A percentile compares a stretch with the other conserved stretches of the same genome.
These are phyloP conservation scores for Wickerhamiella occidentalis DNA, from an alignment of 805 yeast genomes.

Conservation along the genomic window DNA sequence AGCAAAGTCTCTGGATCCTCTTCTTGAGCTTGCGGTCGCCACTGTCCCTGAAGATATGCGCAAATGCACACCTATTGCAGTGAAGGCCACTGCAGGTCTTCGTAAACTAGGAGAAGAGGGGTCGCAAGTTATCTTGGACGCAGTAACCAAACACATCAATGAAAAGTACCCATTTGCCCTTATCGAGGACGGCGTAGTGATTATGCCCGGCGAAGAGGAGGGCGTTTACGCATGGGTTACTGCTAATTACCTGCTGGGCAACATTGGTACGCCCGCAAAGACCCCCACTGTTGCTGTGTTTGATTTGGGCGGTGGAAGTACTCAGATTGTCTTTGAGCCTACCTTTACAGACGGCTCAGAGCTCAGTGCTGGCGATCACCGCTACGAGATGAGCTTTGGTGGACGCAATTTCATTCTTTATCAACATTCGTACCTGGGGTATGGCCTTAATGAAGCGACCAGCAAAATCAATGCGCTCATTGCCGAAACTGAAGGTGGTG, in stretches of 20 bases:
- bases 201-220: conserved; percentile 94
- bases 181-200: conserved; percentile 73
- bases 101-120: conserved; percentile 71
- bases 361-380: conserved; percentile 80
- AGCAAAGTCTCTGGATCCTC: conserved; percentile 77
- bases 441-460: conserved; percentile 91
- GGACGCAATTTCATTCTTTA: conserved; percentile 67
- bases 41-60: conserved; percentile 63
- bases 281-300: conserved; percentile 90
- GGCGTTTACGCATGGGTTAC: conserved; percentile 99
- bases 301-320: conserved; percentile 97
- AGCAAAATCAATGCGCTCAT: conserved; percentile 61
- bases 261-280: conserved; percentile 70
- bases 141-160: conserved; percentile 67
- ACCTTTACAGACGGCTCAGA: conserved; percentile 34
- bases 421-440: conserved; percentile 91
- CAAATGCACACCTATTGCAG: conserved; percentile 84
- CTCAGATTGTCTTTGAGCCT: conserved; percentile 98
- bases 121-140: conserved; percentile 55
- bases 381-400: conserved; percentile 69
- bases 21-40: conserved; percentile 62
- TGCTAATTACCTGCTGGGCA: conserved; percentile 82
- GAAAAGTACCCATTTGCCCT: conserved; percentile 83
- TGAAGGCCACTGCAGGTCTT: conserved; percentile 96
- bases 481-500: conserved; percentile 33